Evolutionary conservation across 2,329 filamentous ascomycete species (phyloP).

Genomic region (Ascochyta koolunga): DNA sequence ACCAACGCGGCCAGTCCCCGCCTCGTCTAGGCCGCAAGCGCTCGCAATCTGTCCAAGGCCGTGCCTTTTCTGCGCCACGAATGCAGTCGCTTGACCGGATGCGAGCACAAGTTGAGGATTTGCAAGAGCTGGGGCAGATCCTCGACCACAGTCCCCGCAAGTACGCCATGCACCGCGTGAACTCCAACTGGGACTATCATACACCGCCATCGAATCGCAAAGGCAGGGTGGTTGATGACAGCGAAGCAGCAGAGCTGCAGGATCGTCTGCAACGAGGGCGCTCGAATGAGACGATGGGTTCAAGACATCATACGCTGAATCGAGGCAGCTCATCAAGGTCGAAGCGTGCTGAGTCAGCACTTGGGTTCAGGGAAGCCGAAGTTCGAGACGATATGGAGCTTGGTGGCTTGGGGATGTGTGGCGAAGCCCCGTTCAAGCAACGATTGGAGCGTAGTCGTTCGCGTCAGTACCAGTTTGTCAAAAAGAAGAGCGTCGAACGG

Average conservation of each 20-base stretch:
- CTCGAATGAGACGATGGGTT: constrained; percentile 41
- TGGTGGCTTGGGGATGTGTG: constrained; percentile 29
- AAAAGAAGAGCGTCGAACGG: constrained; percentile 41
- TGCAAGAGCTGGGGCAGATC: constrained; percentile 49
- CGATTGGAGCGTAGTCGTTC: constrained; percentile 41
- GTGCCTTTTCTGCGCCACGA: constrained; percentile 59
- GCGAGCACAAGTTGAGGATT: constrained; percentile 49
- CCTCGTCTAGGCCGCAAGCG: constrained; percentile 41
- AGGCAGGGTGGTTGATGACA: constrained; percentile 38
- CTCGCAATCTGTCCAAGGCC: constrained; percentile 54
- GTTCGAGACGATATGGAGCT: constrained; percentile 46
- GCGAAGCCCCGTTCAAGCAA: constrained; percentile 38
- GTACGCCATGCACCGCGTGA: constrained; percentile 34
- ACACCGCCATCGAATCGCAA: constrained; percentile 45
- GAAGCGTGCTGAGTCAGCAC: constrained; percentile 29
- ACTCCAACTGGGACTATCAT: constrained; percentile 41
- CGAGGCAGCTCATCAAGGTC: constrained; percentile 30
- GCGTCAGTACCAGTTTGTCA: constrained; percentile 41
- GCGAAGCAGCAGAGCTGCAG: constrained; percentile 39
- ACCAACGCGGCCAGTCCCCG: constrained; percentile 31
- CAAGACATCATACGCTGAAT: constrained; percentile 26
- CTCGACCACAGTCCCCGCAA: constrained; percentile 55
- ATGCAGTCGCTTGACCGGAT: constrained; percentile 58
- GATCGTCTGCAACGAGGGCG: constrained; percentile 35
- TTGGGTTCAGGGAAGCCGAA: constrained; percentile 48